These are phyloP conservation scores for Ophiocordyceps robertsii DNA, from an alignment of 2,329 filamentous ascomycete genomes.

Conservation along the genomic window DNA sequence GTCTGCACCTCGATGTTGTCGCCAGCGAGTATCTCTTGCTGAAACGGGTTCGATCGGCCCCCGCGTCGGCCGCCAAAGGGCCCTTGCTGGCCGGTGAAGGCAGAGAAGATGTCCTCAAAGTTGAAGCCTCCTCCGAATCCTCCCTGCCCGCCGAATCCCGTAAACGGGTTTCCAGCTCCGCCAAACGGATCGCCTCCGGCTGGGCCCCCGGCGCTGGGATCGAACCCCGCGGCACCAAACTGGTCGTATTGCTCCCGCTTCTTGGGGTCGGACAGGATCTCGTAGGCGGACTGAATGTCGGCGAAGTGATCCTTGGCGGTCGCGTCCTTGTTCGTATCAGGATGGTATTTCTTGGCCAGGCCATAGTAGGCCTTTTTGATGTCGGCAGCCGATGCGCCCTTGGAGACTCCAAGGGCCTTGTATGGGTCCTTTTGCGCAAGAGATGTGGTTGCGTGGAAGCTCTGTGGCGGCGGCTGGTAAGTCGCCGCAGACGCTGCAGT, in stretches of 20 bases:
- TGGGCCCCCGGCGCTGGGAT: constrained; percentile 56
- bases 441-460: constrained; percentile 47
- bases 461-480: constrained; percentile 14
- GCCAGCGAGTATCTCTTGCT: constrained; percentile 71
- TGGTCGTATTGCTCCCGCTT: constrained; percentile 90
- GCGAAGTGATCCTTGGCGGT: constrained; percentile 89
- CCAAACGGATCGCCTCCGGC: constrained; percentile 47
- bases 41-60: constrained; percentile 51
- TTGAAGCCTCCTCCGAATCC: constrained; percentile 78
- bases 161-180: constrained; percentile 52
- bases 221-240: constrained; percentile 78
- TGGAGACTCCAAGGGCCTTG: constrained; percentile 69
- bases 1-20: constrained; percentile 93
- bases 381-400: constrained; percentile 66
- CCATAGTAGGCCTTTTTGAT: constrained; percentile 99
- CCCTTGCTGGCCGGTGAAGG: constrained; percentile 51
- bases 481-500: not conserved
- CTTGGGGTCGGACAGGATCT: constrained; percentile 80
- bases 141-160: constrained; percentile 41
- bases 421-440: constrained; percentile 67
- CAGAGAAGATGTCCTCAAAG: constrained; percentile 90
- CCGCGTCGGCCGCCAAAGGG: constrained; percentile 40
- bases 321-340: constrained; percentile 93
- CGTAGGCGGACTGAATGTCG: constrained; percentile 88
- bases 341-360: constrained; percentile 92